Base-by-base conservation (phyloP, 2,329 filamentous ascomycete genomes). In the Fusarium sp. region DNA sequence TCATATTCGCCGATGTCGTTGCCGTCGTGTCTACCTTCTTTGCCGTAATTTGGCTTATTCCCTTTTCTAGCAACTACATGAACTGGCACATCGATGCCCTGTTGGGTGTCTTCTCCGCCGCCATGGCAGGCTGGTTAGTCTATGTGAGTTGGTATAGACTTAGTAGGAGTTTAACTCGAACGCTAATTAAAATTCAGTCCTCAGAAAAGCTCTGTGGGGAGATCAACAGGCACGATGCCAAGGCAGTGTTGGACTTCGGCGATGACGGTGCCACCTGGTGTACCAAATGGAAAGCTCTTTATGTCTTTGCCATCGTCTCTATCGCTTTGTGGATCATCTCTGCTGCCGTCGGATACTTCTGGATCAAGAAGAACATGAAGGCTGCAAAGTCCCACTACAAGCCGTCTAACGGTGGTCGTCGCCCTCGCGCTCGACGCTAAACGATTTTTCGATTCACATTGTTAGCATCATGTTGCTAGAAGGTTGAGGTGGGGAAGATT, bases 401-500 rank as follows among this genome's bases (percentile, higher is more conserved):
- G 34, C 18, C 34, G 18, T 37, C 34, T 37, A n/a, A 12, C 6
- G 34, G 34, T n/a, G 18, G 34, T 11, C 34, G 34, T 37, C 34
- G 34, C 18, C 34, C 34, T 37, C 34, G 34, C 18, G 18, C 34
- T 12, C 10, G 18, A 37, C 34, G 34, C 34, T 37, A 37, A 37
- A 37, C 10, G 10, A 12, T 7, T 18, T 12, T 37, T n/a, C 18
- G 32, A 34, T 12, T 11, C 10, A 12, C 1, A 11, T n/a, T 37
- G 5, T n/a, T 7, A 2, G 10, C 10, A 12, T n/a, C 2, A 7
- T n/a, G 10, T n/a, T 37, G 2, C 6, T 37, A 10, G 3, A 34
- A 12, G 18, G 18, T n/a, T 12, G 10, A 37, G 18, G 4, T 11
- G 18, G 10, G 18, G 10, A n/a, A 5, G 34, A 12, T 12, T 2